Evolutionary conservation across 371 early-diverging fungal species (phyloP).

Genomic region (Lichtheimia corymbifera): DNA sequence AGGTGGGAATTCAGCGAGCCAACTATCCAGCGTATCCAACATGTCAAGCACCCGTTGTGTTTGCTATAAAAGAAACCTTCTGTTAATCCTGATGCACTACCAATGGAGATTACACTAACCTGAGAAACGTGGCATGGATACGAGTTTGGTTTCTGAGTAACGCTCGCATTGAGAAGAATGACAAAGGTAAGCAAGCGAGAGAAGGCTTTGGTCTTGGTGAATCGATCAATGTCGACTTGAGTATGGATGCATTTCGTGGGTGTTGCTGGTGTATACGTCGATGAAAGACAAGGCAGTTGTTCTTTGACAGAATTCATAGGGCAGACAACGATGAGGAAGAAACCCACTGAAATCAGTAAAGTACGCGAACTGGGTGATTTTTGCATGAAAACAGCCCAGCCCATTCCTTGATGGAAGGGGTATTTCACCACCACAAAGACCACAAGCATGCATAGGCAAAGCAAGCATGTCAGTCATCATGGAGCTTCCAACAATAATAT

Average conservation of each 20-base stretch:
- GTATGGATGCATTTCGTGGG: constrained; percentile 62
- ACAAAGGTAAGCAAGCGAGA: constrained; percentile 74
- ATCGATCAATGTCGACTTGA: constrained; percentile 54
- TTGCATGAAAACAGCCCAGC: too few relatives aligned
- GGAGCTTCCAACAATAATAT: too few relatives aligned
- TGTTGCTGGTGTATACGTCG: constrained; percentile 21
- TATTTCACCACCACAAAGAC: too few relatives aligned
- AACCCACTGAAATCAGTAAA: too few relatives aligned
- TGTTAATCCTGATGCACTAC: not conserved
- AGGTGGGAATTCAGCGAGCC: constrained; percentile 81
- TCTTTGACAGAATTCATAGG: too few relatives aligned
- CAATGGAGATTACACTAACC: constrained; percentile 18
- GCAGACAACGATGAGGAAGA: too few relatives aligned
- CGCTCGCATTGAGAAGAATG: constrained; percentile 68
- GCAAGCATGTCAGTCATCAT: too few relatives aligned
- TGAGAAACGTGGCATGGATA: constrained; percentile 54
- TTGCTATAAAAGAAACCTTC: constrained; percentile 30
- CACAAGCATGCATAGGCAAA: too few relatives aligned
- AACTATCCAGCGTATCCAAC: constrained; percentile 66
- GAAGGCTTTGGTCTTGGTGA: constrained; percentile 67
- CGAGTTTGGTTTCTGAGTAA: constrained; percentile 58
- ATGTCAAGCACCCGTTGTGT: constrained; percentile 56
- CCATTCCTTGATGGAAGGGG: too few relatives aligned
- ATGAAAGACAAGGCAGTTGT: not conserved
- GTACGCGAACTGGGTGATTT: too few relatives aligned